These are phyloP conservation scores for Dictyostelium purpureum DNA, from an alignment of 78 protist genomes.

Conservation along the genomic window DNA sequence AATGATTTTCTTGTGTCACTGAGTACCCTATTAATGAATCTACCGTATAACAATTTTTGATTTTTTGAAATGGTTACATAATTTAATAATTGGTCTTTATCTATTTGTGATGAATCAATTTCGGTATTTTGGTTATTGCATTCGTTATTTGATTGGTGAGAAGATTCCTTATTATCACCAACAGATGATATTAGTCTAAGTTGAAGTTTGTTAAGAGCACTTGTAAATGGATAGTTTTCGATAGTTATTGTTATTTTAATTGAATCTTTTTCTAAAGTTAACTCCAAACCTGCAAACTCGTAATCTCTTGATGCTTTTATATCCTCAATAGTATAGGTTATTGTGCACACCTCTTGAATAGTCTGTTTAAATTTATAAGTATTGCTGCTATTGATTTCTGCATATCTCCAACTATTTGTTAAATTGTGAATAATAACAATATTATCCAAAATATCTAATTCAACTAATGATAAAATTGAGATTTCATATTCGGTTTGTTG, in stretches of 20 bases:
- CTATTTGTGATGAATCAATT: background rate
- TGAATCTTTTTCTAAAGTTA: background rate
- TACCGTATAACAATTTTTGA: slow-evolving; percentile 5
- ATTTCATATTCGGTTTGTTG: slow-evolving; percentile 8
- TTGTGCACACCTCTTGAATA: background rate
- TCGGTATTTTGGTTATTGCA: background rate
- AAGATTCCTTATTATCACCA: background rate
- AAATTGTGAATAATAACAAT: background rate
- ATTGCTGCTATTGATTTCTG: too few relatives aligned
- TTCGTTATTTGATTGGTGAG: background rate
- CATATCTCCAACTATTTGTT: background rate
- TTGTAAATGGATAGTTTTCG: background rate
- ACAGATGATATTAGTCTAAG: background rate
- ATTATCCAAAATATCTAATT: background rate
- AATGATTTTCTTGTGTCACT: background rate
- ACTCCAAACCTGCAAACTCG: background rate
- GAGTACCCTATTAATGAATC: background rate
- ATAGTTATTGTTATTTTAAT: background rate
- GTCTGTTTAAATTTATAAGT: background rate
- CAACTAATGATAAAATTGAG: background rate
- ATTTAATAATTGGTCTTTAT: background rate
- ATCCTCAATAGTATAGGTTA: slow-evolving; percentile 1
- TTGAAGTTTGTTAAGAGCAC: background rate
- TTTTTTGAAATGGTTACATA: background rate
- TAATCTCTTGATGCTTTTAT: background rate